These are phyloP conservation scores for Betula pendula DNA, from an alignment of 306 rosid genomes.

Conservation along the genomic window DNA sequence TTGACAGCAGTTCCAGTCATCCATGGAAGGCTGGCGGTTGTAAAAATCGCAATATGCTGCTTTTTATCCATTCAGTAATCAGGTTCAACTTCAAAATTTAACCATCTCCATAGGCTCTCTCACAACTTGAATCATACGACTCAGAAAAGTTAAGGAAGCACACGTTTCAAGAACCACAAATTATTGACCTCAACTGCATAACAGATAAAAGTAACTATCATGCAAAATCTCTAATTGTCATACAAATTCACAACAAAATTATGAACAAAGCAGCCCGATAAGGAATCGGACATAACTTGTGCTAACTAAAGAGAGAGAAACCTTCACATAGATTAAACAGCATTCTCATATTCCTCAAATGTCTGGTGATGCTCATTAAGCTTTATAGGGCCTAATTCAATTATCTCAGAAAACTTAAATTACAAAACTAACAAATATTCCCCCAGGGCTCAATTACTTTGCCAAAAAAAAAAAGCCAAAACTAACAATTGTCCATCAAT, in stretches of 20 bases:
- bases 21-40: constrained; percentile 99
- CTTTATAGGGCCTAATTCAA: not conserved
- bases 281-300: not conserved
- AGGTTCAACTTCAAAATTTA: constrained; percentile 24
- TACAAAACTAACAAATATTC: not conserved
- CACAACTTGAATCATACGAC: not conserved
- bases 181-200: constrained; percentile 19
- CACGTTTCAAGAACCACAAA: constrained; percentile 18
- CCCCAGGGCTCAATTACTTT: not conserved
- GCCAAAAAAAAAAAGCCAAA: not conserved
- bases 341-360: not conserved
- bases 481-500: not conserved
- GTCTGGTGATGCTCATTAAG: not conserved
- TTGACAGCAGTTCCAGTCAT: constrained; percentile 96
- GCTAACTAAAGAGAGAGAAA: not conserved
- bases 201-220: not conserved
- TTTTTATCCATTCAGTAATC: constrained; percentile 59
- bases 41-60: constrained; percentile 79
- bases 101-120: constrained; percentile 18
- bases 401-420: not conserved
- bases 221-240: not conserved
- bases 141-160: constrained; percentile 21
- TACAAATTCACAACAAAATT: not conserved
- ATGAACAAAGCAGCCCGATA: constrained; percentile 6
- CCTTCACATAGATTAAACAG: not conserved